Conservation (phyloP, 202 grass and related monocot species). For the Carex arenaria region DNA sequence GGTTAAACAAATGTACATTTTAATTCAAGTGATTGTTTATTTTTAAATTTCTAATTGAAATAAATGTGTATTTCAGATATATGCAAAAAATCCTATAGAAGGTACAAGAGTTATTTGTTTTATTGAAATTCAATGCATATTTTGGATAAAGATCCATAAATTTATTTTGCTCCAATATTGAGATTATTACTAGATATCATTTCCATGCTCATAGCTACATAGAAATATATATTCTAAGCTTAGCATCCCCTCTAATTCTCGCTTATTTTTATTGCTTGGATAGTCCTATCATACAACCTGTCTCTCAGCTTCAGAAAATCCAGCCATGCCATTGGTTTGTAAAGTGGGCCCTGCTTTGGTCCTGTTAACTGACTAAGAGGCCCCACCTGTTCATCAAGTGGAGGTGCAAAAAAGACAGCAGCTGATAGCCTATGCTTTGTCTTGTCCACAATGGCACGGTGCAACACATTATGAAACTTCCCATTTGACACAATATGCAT, state of each 20-base stretch:
- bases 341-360: conserved; percentile 11
- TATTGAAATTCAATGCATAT: no score
- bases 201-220: neutral
- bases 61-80: no score
- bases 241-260: neutral
- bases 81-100: no score
- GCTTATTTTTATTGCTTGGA: neutral
- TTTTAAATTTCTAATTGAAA: no score
- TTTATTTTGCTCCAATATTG: neutral
- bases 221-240: neutral
- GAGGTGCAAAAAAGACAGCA: conserved; percentile 50
- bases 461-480: conserved; percentile 36
- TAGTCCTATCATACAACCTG: neutral
- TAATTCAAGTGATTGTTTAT: no score
- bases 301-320: conserved; percentile 39
- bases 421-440: conserved; percentile 31
- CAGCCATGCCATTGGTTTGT: conserved; percentile 42
- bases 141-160: neutral
- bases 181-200: neutral
- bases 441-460: conserved; percentile 47
- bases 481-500: conserved; percentile 58
- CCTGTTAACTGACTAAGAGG: conserved; percentile 25
- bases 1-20: no score
- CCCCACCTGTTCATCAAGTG: conserved; percentile 14
- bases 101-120: no score